A percentile compares a stretch with the other conserved stretches of the same genome.
Evolutionary conservation across 129 eudicot genomes (phyloP).

Genomic region (Oenanthe sinensis): DNA sequence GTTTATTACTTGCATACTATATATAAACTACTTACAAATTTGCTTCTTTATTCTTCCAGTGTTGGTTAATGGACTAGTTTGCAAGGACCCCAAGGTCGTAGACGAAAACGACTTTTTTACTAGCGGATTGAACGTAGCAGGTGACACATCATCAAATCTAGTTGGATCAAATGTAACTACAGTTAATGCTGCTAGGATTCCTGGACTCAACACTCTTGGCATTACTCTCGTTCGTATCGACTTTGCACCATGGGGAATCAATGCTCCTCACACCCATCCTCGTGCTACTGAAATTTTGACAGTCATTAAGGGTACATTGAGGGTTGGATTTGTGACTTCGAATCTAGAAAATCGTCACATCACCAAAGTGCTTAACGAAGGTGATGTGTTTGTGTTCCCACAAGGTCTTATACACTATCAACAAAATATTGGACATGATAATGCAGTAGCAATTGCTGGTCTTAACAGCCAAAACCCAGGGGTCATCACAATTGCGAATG

Average conservation of each 20-base stretch:
- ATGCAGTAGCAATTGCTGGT: background rate
- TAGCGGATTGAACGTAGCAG: slow-evolving; percentile 11
- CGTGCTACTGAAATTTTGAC: background rate
- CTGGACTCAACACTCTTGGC: slow-evolving; percentile 16
- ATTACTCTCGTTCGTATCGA: slow-evolving; percentile 8
- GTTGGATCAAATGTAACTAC: slow-evolving; percentile 13
- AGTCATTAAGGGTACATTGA: background rate
- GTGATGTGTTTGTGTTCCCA: slow-evolving; percentile 1
- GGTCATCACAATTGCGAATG: background rate
- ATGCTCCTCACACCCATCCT: background rate
- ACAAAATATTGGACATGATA: background rate
- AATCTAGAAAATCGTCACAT: background rate
- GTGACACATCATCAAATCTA: slow-evolving; percentile 3
- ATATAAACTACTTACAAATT: no score
- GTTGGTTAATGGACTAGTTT: slow-evolving; percentile 16
- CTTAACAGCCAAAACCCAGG: background rate
- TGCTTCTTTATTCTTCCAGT: slow-evolving; percentile 5
- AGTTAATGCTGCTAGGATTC: slow-evolving; percentile 1
- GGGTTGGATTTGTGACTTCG: background rate
- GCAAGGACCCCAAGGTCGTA: slow-evolving; percentile 15
- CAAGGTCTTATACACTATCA: background rate
- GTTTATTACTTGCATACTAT: no score
- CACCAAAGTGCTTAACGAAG: background rate
- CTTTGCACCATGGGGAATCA: background rate
- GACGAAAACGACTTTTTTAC: slow-evolving; percentile 15